Evolutionary conservation across 352 stramenopile genomes (phyloP).

Genomic region (Pythium periplocum): DNA sequence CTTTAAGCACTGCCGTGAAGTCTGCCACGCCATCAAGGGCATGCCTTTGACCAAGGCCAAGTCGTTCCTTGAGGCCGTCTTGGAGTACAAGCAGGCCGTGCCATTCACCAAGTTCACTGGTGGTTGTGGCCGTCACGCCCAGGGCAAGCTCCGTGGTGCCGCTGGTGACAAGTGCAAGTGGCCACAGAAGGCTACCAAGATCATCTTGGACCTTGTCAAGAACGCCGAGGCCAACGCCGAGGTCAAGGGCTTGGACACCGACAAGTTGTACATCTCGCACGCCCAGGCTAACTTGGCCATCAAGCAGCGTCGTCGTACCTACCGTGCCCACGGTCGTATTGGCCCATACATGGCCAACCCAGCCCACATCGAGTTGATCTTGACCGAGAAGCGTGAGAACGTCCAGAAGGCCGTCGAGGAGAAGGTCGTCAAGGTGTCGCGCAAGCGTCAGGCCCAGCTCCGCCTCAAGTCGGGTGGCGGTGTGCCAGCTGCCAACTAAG

Average conservation of each 20-base stretch:
- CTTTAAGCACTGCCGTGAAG: conserved; percentile 99
- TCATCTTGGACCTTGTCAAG: conserved; percentile 97
- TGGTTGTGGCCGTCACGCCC: conserved; percentile 96
- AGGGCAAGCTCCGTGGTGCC: conserved; percentile 94
- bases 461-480: conserved; percentile 86
- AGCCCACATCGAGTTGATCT: conserved; percentile 99
- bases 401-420: conserved; percentile 92
- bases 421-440: conserved; percentile 78
- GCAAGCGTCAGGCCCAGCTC: conserved; percentile 87
- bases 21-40: conserved; percentile 97
- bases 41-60: conserved; percentile 95
- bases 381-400: conserved; percentile 94
- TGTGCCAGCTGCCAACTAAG: conserved; percentile 74
- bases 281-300: conserved; percentile 97
- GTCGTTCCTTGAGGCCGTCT: conserved; percentile 94
- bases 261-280: conserved; percentile 97
- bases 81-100: conserved; percentile 97
- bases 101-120: conserved; percentile 99
- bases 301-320: conserved; percentile 98
- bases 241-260: conserved; percentile 96
- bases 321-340: conserved; percentile 97
- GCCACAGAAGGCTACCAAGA: conserved; percentile 98
- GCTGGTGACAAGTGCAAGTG: conserved; percentile 97
- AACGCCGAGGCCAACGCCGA: conserved; percentile 99
- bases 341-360: conserved; percentile 98